Conservation (phyloP, 441 rosid genomes). For the Manihot esculenta region DNA sequence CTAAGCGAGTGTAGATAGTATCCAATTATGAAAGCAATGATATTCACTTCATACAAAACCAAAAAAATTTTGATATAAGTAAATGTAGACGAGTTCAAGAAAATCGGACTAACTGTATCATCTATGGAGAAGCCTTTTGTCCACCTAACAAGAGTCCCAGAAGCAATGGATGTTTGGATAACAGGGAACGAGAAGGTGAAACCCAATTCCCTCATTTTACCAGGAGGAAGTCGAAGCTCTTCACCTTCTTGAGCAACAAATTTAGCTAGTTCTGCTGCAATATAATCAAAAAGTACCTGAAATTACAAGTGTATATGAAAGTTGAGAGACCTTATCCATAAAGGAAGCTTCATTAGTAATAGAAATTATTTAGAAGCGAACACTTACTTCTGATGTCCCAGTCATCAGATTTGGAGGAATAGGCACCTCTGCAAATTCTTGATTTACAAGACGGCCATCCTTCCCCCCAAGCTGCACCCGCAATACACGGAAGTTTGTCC, state of each 20-base stretch:
- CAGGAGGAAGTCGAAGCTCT: constrained; percentile 58
- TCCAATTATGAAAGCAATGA: not conserved
- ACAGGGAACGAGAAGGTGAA: constrained; percentile 95
- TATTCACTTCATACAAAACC: not conserved
- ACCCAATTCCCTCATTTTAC: constrained; percentile 82
- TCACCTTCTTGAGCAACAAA: constrained; percentile 78
- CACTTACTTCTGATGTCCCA: constrained; percentile 63
- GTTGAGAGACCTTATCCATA: constrained; percentile 10
- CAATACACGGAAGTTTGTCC: constrained; percentile 91
- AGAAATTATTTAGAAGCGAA: not conserved
- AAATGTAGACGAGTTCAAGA: constrained; percentile 22
- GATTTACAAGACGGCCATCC: constrained; percentile 54
- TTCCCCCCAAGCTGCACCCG: constrained; percentile 84
- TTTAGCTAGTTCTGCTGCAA: constrained; percentile 73
- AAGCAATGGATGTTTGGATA: constrained; percentile 62
- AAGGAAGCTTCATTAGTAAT: not conserved
- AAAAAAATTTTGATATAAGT: not conserved
- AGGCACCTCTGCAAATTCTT: constrained; percentile 76
- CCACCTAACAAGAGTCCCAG: constrained; percentile 92
- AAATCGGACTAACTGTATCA: constrained; percentile 54
- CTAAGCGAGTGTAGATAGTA: not conserved
- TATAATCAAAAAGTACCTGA: constrained; percentile 76
- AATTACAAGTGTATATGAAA: constrained; percentile 27
- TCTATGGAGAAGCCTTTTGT: constrained; percentile 91
- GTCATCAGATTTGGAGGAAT: constrained; percentile 91